Conservation (phyloP, 805 yeast species). For the Starmerella bombi region DNA sequence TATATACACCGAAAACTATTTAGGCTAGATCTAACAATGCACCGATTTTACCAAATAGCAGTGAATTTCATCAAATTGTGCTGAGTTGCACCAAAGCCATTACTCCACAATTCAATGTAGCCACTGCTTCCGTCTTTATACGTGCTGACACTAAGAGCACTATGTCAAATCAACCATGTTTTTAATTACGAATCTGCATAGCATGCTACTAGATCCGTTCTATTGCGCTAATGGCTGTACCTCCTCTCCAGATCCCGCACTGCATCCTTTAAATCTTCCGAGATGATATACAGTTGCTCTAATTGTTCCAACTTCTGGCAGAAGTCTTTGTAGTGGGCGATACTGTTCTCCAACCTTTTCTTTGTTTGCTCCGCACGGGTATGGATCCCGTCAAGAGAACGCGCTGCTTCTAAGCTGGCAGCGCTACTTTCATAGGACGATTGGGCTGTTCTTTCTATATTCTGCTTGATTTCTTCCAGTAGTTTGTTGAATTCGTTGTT, state of each 20-base stretch:
- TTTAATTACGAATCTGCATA: no score
- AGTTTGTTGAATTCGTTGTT: constrained; percentile 9
- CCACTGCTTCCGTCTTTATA: no score
- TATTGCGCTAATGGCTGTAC: no score
- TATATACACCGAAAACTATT: no score
- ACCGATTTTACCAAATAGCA: no score
- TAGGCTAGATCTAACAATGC: no score
- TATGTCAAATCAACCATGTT: no score
- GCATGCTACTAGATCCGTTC: no score
- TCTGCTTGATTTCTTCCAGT: constrained; percentile 2
- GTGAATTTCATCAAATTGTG: no score
- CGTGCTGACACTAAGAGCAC: no score
- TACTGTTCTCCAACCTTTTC: constrained; percentile 1
- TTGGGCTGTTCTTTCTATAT: constrained; percentile 7
- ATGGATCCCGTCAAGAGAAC: constrained; percentile 7
- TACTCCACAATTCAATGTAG: no score
- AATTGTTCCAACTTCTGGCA: constrained; percentile 9
- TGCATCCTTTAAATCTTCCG: constrained; percentile 13
- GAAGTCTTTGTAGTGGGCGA: constrained; percentile 8
- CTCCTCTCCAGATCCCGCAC: constrained; percentile 9
- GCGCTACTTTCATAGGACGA: constrained; percentile 8
- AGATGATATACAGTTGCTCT: constrained; percentile 16
- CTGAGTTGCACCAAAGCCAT: no score
- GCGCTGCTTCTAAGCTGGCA: constrained; percentile 9
- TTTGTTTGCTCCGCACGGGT: constrained; percentile 10